Evolutionary conservation across 768 basidiomycete genomes (phyloP).

Genomic region (Naganishia kalamii): DNA sequence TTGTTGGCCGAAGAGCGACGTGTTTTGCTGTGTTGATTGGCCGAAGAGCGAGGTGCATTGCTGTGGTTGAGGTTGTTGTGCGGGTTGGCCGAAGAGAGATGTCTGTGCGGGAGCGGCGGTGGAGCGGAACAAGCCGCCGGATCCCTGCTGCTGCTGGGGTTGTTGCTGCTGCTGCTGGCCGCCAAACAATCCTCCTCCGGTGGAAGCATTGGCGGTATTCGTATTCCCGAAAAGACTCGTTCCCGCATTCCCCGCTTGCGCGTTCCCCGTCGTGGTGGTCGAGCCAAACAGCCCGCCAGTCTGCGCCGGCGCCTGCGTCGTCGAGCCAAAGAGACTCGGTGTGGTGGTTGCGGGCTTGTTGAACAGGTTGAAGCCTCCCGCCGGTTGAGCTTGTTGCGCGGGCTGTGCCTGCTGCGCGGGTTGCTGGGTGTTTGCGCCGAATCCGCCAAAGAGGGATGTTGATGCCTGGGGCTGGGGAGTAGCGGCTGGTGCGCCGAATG

Average conservation of each 20-base stretch:
- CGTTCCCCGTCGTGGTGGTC: neutral
- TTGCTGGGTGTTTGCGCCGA: neutral
- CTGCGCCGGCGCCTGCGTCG: neutral
- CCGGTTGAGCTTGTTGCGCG: neutral
- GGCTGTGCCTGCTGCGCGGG: neutral
- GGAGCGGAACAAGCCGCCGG: neutral
- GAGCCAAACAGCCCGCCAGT: too few relatives aligned
- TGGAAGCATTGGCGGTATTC: neutral
- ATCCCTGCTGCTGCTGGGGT: conserved; percentile 14
- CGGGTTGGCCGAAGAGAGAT: neutral
- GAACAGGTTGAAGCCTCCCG: conserved; percentile 4
- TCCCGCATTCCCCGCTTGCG: neutral
- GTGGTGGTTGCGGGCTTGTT: neutral
- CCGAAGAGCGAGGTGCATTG: neutral
- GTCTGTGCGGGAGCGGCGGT: neutral
- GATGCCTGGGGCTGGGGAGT: neutral
- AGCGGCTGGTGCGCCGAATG: conserved; percentile 15
- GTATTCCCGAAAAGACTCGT: neutral
- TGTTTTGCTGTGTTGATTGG: neutral
- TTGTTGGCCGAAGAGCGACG: neutral
- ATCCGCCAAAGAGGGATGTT: conserved; percentile 1
- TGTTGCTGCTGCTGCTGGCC: conserved; percentile 5
- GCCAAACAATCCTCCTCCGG: neutral
- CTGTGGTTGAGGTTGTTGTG: conserved; percentile 9
- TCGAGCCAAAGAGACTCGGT: conserved; percentile 5